Evolutionary conservation across 2,329 filamentous ascomycete species (phyloP).

Genomic region (Setomelanomma holmii): DNA sequence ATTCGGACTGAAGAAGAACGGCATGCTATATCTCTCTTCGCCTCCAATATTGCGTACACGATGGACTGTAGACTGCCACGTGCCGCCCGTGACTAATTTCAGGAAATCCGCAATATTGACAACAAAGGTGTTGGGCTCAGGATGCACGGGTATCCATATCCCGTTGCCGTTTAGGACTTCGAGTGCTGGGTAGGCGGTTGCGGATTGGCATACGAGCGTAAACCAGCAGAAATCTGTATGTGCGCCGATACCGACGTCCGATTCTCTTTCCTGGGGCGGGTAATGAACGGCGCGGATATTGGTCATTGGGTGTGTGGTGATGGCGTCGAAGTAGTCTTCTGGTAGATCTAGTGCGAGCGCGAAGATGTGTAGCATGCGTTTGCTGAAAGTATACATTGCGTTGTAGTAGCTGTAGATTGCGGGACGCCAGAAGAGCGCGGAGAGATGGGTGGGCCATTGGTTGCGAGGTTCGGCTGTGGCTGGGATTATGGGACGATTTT

Average conservation of each 20-base stretch:
- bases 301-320: slow-evolving; percentile 52
- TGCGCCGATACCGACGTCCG: slow-evolving; percentile 50
- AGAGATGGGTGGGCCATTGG: slow-evolving; percentile 40
- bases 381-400: slow-evolving; percentile 39
- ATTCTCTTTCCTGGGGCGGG: slow-evolving; percentile 43
- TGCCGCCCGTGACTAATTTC: slow-evolving; percentile 51
- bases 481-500: slow-evolving; percentile 26
- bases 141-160: slow-evolving; percentile 50
- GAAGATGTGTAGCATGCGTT: slow-evolving; percentile 43
- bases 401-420: slow-evolving; percentile 42
- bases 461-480: slow-evolving; percentile 30
- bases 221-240: slow-evolving; percentile 55
- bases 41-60: slow-evolving; percentile 50
- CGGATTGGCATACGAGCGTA: slow-evolving; percentile 48
- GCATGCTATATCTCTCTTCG: slow-evolving; percentile 49
- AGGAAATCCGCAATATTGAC: slow-evolving; percentile 53
- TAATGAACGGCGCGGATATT: slow-evolving; percentile 53
- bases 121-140: slow-evolving; percentile 46
- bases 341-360: slow-evolving; percentile 52
- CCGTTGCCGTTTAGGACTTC: slow-evolving; percentile 54
- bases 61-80: slow-evolving; percentile 51
- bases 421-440: slow-evolving; percentile 37
- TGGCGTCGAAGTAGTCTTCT: slow-evolving; percentile 48
- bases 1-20: slow-evolving; percentile 51
- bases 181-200: slow-evolving; percentile 36